Percentiles rank a stretch among this genome's conserved stretches.
Evolutionary conservation across 495 filamentous ascomycete species (phyloP).

Genomic region (Immersiella caudata): DNA sequence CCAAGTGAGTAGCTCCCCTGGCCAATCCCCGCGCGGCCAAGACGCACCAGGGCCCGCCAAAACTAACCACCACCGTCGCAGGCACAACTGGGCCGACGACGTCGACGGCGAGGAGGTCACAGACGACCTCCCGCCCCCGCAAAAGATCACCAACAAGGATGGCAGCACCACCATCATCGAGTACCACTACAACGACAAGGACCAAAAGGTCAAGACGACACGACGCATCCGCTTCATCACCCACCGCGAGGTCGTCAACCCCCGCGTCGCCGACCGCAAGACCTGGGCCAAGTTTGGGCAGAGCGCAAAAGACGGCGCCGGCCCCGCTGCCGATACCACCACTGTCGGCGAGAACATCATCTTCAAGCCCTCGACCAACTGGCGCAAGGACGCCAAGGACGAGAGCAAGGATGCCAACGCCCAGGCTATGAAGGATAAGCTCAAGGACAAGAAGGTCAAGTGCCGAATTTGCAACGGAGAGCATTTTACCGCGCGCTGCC

Average conservation of each 20-base stretch:
- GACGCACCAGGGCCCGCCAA: not conserved
- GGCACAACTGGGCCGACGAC: conserved; percentile 92
- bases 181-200: conserved; percentile 87
- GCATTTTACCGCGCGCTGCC: conserved; percentile 94
- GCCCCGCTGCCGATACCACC: conserved; percentile 80
- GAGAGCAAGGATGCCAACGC: conserved; percentile 75
- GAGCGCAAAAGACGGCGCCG: conserved; percentile 65
- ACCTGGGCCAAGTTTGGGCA: conserved; percentile 90
- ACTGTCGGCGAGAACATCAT: conserved; percentile 95
- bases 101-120: conserved; percentile 84
- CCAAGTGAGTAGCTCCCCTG: conserved; percentile 27
- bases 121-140: conserved; percentile 76
- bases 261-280: conserved; percentile 90
- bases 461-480: conserved; percentile 98
- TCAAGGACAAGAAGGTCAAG: conserved; percentile 99
- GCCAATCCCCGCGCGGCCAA: not conserved
- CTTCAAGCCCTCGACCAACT: conserved; percentile 87
- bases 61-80: conserved; percentile 19
- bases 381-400: conserved; percentile 85
- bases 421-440: conserved; percentile 80
- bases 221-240: conserved; percentile 89
- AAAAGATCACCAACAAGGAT: conserved; percentile 93
- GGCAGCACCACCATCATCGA: conserved; percentile 94
- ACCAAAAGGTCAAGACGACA: conserved; percentile 94
- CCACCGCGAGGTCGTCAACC: conserved; percentile 90